Evolutionary conservation across 495 filamentous ascomycete genomes (phyloP).

Genomic region (Hyphodiscus hymeniophilus): DNA sequence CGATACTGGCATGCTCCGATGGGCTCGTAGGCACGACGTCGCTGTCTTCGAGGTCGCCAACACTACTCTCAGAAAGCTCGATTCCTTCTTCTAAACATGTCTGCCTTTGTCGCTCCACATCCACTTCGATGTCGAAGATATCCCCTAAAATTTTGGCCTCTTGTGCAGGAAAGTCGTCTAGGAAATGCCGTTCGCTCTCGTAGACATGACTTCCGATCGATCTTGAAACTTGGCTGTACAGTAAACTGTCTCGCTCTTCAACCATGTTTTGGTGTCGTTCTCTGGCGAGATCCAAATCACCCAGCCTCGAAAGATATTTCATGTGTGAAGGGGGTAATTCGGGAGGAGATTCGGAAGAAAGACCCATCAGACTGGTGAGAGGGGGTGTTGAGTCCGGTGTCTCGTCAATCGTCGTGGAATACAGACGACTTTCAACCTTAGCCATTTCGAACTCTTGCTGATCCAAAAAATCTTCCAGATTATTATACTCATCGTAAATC

Average conservation of each 20-base stretch:
- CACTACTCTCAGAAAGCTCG: constrained; percentile 1
- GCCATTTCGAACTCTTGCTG: constrained; percentile 9
- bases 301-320: constrained; percentile 8
- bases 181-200: not conserved
- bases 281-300: constrained; percentile 12
- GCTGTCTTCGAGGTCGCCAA: not conserved
- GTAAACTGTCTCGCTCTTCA: not conserved
- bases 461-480: constrained; percentile 6
- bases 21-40: not conserved
- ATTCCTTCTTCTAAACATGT: constrained; percentile 11
- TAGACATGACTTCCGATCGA: not conserved
- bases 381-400: not conserved
- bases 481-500: constrained; percentile 6
- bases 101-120: constrained; percentile 6
- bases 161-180: not conserved
- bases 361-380: no score
- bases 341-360: not conserved
- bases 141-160: constrained; percentile 5
- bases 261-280: constrained; percentile 5
- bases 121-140: constrained; percentile 5
- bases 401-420: not conserved
- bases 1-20: not conserved
- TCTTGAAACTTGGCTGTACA: not conserved
- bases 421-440: constrained; percentile 11
- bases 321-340: constrained; percentile 7